Conservation (phyloP, 768 basidiomycete species). For the Termitomyces sp. region DNA sequence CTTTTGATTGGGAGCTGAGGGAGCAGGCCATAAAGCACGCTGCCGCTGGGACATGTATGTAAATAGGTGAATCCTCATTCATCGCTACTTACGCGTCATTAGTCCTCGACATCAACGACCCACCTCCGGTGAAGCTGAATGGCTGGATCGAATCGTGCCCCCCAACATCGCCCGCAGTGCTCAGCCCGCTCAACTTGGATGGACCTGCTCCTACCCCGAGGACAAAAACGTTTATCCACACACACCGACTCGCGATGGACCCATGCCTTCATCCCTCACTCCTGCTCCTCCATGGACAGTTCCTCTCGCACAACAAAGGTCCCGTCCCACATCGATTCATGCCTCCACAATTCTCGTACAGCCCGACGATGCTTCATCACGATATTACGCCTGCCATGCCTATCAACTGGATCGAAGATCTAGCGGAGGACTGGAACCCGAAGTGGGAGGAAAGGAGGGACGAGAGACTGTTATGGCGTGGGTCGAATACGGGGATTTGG, state of each 20-base stretch:
- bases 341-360: conserved; percentile 48
- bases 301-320: conserved; percentile 40
- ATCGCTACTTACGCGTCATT: not conserved
- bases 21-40: conserved; percentile 29
- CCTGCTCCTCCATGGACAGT: conserved; percentile 41
- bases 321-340: conserved; percentile 36
- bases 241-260: conserved; percentile 40
- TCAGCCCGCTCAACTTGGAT: conserved; percentile 20
- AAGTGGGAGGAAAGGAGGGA: conserved; percentile 56
- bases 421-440: conserved; percentile 36
- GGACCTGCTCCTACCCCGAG: conserved; percentile 10
- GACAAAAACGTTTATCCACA: conserved; percentile 39
- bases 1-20: conserved; percentile 29
- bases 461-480: conserved; percentile 62
- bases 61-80: not conserved
- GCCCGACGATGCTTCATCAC: conserved; percentile 41
- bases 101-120: conserved; percentile 7
- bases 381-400: conserved; percentile 45
- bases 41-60: conserved; percentile 29
- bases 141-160: conserved; percentile 35
- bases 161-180: conserved; percentile 25
- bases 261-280: conserved; percentile 39
- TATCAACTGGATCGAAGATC: conserved; percentile 37
- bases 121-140: conserved; percentile 20
- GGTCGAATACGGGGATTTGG: conserved; percentile 64